A percentile compares a stretch with the other conserved stretches of the same genome.
These are phyloP conservation scores for Avena atlantica DNA, from an alignment of 176 grass and related monocot genomes.

Conservation along the genomic window DNA sequence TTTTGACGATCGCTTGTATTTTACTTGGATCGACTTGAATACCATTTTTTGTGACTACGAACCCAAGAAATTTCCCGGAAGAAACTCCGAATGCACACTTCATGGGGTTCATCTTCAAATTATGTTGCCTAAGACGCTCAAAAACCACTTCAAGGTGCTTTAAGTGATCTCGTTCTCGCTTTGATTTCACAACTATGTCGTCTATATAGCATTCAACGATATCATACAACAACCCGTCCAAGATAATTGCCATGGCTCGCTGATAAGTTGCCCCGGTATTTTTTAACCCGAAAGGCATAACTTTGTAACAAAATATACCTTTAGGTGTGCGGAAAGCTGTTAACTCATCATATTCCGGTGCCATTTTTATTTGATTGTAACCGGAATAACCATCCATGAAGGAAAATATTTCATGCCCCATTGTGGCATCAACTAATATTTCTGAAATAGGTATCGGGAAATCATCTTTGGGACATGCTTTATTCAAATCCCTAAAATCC, in stretches of 20 bases:
- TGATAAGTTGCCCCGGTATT: background rate
- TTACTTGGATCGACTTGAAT: background rate
- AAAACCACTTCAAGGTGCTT: background rate
- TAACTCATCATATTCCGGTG: background rate
- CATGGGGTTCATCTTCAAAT: background rate
- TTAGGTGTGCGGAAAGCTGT: background rate
- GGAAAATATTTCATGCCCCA: too few species aligned
- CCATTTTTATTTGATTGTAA: too few species aligned
- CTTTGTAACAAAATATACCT: too few species aligned
- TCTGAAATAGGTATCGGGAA: background rate
- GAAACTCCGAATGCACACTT: too few species aligned
- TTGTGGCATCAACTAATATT: background rate
- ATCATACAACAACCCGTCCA: background rate
- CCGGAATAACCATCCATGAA: too few species aligned
- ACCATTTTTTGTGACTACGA: background rate
- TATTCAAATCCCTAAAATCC: too few species aligned
- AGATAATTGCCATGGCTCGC: background rate
- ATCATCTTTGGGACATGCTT: background rate
- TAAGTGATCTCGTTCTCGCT: background rate
- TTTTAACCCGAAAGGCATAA: too few species aligned
- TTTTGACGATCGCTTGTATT: background rate
- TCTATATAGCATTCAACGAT: constrained; percentile 6
- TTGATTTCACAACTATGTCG: constrained; percentile 21
- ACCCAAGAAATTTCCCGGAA: background rate
- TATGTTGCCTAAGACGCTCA: background rate